Base-by-base conservation (phyloP, 2,329 filamentous ascomycete species). In the Ceratocystis harringtonii region DNA sequence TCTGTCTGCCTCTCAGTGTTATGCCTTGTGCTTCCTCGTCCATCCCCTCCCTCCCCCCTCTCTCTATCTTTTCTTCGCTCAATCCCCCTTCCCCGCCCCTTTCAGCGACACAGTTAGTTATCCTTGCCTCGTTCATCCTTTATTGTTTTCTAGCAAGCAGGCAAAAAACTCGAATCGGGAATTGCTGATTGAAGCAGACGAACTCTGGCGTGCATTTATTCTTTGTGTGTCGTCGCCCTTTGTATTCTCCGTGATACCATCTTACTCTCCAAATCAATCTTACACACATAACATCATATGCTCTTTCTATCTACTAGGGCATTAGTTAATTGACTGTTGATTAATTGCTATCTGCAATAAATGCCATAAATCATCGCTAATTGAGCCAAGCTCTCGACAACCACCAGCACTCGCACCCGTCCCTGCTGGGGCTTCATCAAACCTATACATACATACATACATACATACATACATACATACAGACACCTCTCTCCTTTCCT, bases 11-110 rank as follows among this genome's bases (percentile, higher is more conserved):
- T 41, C 45, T 22, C n/a, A 28, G 28, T 25, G 6, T 17, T 22
- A 45, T 48, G n/a, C n/a, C 61, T 28, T 25, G 12, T 15, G 43
- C 43, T 50, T 45, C 58, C 22, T n/a, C 19, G 2, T 12, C 36
- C 36, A 41, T 41, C 36, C 36, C 36, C 36, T 41, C 36, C 12
- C 36, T 41, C 36, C 10, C 36, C 36, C 36, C 36, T 41, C 36
- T 41, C 36, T 41, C 36, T 41, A 41, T 41, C 36, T 41, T 5
- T 41, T 41, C 36, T 41, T 41, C 36, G 12, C 36, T 41, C 36
- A 41, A 41, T 41, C 28, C 52, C 22, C 52, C 52, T 57, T 57
- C 52, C 52, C 25, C 61, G 61, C 61, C 61, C 43, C 52, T 57
- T 57, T 57, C 52, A 25, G 30, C 52, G 28, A 30, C 48, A 17